Base-by-base conservation (phyloP, 23 red algal genomes). In the Gracilaria gracilis region DNA sequence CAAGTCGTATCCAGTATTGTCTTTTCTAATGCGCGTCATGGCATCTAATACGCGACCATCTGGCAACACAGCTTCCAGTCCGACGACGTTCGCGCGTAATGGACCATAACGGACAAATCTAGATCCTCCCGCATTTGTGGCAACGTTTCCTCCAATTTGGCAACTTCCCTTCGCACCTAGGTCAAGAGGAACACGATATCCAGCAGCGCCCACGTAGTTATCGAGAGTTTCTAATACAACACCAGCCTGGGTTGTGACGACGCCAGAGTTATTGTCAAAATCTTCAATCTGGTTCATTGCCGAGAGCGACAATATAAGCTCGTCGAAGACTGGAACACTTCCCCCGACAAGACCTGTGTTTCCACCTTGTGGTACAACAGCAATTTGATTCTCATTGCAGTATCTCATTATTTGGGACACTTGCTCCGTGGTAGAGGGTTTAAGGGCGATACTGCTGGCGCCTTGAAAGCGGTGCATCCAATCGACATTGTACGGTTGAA, bases 101-200 rank as follows among this genome's bases (percentile, higher is more conserved):
- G 90, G 90, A 28, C 97, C 97, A 65, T 99, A 99, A 0, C 94
- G 91, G 4, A 99, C 50, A 85, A 95, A 99, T 57, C 97, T 85
- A 19, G 90, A 93, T 7, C 97, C 97, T 49, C 97, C 93, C 2
- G 97, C 97, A 36, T 99, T 94, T 32, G 97, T 99, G 14, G 97
- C 93, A 32, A 99, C 91, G 71, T 99, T 99, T 29, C 97, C 97
- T n/a, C 97, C 97, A 51, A 99, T 99, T 79, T 99, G 97, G 84
- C 97, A 99, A 61, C 87, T 88, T 46, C 94, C 97, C 46, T 99
- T 99, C 24, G 97, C 97, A 12, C 97, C 97, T n/a, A 99, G 79
- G 77, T 99, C 97, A 53, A 99, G 86, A 35, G 97, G 97, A 44
- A 99, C 88, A 13, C 91, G 84, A 86, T 96, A 96, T 35, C 97